A percentile compares a stretch with the other conserved stretches of the same genome.
phyloP scores from a whole-genome alignment of 495 filamentous ascomycete genomes.

The Aspergillus affinis region DNA sequence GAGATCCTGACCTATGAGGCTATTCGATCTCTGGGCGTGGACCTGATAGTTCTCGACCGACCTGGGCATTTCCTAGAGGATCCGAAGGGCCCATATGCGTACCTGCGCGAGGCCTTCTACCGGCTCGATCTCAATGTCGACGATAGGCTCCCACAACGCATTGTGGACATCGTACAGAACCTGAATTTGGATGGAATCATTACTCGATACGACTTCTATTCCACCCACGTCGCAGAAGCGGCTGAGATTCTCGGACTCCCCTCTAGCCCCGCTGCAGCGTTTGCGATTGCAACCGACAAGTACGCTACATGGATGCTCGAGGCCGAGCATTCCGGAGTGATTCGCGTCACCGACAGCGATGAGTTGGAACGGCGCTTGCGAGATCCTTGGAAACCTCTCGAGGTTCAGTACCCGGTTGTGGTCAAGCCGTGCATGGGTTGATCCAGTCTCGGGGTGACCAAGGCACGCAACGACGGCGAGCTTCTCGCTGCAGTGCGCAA shows the following conservation, averaged over 20 bases:
- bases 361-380: neutral
- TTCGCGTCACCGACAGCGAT: neutral
- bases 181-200: slow-evolving; percentile 6
- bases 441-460: slow-evolving; percentile 43
- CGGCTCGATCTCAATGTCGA: slow-evolving; percentile 10
- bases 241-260: neutral
- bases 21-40: slow-evolving; percentile 41
- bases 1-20: slow-evolving; percentile 20
- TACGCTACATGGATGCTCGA: slow-evolving; percentile 1
- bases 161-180: neutral
- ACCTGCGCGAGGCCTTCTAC: slow-evolving; percentile 30
- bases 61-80: slow-evolving; percentile 44
- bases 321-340: neutral
- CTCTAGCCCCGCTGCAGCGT: neutral
- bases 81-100: slow-evolving; percentile 27
- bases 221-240: neutral
- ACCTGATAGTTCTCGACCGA: slow-evolving; percentile 46
- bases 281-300: neutral
- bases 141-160: neutral
- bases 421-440: slow-evolving; percentile 48
- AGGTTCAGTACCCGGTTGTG: slow-evolving; percentile 36
- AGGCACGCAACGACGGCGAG: slow-evolving; percentile 31
- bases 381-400: no score
- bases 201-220: neutral
- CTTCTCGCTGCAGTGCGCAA: no score